Percentiles rank a stretch among this genome's conserved stretches.
These are phyloP conservation scores for Venturia oleaginea DNA, from an alignment of 2,329 filamentous ascomycete genomes.

Conservation along the genomic window DNA sequence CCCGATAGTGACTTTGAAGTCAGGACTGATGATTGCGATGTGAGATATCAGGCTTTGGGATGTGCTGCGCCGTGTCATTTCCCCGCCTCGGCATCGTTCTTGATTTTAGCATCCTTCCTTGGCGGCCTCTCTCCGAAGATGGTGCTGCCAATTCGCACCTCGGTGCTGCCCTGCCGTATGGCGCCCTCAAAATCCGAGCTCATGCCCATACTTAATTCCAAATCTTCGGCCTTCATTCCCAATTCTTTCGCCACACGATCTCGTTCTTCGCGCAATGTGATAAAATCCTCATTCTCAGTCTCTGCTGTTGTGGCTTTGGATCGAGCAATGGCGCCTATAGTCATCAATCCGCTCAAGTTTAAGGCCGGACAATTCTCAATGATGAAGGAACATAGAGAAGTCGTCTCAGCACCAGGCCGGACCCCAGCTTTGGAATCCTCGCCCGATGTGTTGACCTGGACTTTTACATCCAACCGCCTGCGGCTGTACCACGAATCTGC, in stretches of 20 bases:
- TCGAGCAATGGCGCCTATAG: conserved; percentile 87
- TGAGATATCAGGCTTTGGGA: not conserved
- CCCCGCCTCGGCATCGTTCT: conserved; percentile 18
- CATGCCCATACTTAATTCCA: conserved; percentile 98
- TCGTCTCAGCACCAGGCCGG: conserved; percentile 49
- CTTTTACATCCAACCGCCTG: conserved; percentile 59
- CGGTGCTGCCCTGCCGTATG: conserved; percentile 70
- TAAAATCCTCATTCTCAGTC: conserved; percentile 88
- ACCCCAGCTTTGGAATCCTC: conserved; percentile 81
- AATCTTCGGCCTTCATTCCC: conserved; percentile 41
- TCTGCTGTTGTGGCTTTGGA: conserved; percentile 62
- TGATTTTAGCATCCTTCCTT: conserved; percentile 69
- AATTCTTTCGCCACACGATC: conserved; percentile 60
- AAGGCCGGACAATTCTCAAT: conserved; percentile 62
- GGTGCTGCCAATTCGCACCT: conserved; percentile 86
- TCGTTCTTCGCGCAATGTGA: conserved; percentile 56
- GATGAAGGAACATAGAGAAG: conserved; percentile 61
- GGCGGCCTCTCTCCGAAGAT: conserved; percentile 81
- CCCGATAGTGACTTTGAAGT: not conserved
- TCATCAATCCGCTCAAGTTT: conserved; percentile 79
- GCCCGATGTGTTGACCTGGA: conserved; percentile 92
- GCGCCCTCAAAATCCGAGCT: conserved; percentile 92
- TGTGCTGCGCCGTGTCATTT: not conserved
- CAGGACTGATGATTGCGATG: not conserved
- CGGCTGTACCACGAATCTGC: conserved; percentile 28